Percentiles rank a stretch among this genome's conserved stretches.
Evolutionary conservation across 164 flowering plant genomes (phyloP).

Genomic region (Warburgia ugandensis): DNA sequence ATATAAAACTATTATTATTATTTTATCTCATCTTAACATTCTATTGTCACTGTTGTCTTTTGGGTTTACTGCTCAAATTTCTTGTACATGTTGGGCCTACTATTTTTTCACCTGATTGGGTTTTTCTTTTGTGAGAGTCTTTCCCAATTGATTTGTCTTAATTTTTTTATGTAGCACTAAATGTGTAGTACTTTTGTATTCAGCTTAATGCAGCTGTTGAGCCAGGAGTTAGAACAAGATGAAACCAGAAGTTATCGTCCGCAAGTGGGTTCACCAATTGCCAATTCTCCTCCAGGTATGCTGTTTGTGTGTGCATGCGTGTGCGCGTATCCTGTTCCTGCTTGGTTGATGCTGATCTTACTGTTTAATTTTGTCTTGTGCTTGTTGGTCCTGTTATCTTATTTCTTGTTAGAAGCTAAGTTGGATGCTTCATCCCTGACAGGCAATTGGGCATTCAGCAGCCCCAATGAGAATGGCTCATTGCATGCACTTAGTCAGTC

Average conservation of each 20-base stretch:
- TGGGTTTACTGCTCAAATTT: too few species aligned
- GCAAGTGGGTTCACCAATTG: conserved; percentile 75
- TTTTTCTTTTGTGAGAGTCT: too few species aligned
- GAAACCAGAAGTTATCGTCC: conserved; percentile 50
- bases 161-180: too few species aligned
- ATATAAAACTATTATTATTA: too few species aligned
- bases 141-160: too few species aligned
- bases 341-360: not conserved
- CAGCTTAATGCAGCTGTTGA: conserved; percentile 81
- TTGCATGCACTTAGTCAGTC: conserved; percentile 48
- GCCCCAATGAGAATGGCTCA: conserved; percentile 56
- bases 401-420: conserved; percentile 4
- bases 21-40: too few species aligned
- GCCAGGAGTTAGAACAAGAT: conserved; percentile 79
- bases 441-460: conserved; percentile 76
- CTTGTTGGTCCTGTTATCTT: not conserved
- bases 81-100: too few species aligned
- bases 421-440: conserved; percentile 19
- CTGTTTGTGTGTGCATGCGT: too few species aligned
- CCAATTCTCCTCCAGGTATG: conserved; percentile 85
- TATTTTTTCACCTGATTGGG: too few species aligned
- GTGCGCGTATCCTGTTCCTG: too few species aligned
- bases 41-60: too few species aligned
- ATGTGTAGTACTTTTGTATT: too few species aligned
- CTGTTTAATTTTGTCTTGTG: not conserved